phyloP scores from a whole-genome alignment of 805 yeast genomes.

The Wickerhamiella domercqiae region DNA sequence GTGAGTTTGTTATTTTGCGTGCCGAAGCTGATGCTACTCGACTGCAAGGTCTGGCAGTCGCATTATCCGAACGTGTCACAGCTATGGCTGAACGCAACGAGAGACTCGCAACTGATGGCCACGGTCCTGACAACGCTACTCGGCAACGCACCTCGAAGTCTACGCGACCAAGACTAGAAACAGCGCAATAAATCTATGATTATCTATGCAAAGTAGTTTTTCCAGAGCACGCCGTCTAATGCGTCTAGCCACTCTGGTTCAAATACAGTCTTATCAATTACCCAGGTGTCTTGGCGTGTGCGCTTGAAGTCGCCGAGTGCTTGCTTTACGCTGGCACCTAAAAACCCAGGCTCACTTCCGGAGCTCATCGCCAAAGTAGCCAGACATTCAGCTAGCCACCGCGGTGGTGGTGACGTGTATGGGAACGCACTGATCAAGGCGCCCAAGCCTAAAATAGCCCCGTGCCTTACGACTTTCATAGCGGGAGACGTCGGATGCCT shows the following conservation, averaged over 20 bases:
- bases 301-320: slow-evolving; percentile 73
- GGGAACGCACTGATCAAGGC: slow-evolving; percentile 83
- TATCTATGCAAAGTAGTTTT: slow-evolving; percentile 72
- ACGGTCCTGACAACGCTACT: slow-evolving; percentile 24
- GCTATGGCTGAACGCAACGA: slow-evolving; percentile 74
- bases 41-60: slow-evolving; percentile 75
- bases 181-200: too few species aligned
- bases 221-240: slow-evolving; percentile 86
- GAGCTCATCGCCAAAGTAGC: slow-evolving; percentile 56
- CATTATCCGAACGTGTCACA: slow-evolving; percentile 66
- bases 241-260: slow-evolving; percentile 70
- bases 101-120: slow-evolving; percentile 65
- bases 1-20: slow-evolving; percentile 48
- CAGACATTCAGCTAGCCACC: slow-evolving; percentile 69
- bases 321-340: slow-evolving; percentile 73
- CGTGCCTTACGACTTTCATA: slow-evolving; percentile 40
- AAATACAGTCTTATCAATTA: slow-evolving; percentile 63
- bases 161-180: too few species aligned
- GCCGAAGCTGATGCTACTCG: slow-evolving; percentile 68
- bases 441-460: slow-evolving; percentile 78
- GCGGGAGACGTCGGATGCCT: too few species aligned
- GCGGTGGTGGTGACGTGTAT: slow-evolving; percentile 78
- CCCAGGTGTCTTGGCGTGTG: slow-evolving; percentile 93
- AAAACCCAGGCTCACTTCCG: slow-evolving; percentile 55
- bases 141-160: too few species aligned